Conservation (phyloP, 2,329 filamentous ascomycete species). For the Pseudonectria foliicola region DNA sequence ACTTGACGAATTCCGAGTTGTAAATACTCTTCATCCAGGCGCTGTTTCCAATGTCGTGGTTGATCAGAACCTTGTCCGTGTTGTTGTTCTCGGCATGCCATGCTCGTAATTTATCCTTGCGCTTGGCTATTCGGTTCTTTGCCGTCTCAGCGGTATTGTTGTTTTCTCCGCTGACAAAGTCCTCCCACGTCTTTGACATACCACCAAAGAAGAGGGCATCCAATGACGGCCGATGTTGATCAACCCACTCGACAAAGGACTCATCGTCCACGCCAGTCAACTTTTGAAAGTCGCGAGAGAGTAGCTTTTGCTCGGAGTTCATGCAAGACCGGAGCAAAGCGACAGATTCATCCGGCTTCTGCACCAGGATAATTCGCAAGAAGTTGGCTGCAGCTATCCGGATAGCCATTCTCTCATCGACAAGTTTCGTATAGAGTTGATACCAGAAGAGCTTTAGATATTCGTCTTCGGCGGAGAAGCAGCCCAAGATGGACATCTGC, state of each 20-base stretch:
- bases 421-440: constrained; percentile 81
- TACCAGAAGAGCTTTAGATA: constrained; percentile 86
- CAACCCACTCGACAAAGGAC: constrained; percentile 81
- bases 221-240: constrained; percentile 69
- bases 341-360: constrained; percentile 79
- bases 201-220: constrained; percentile 77
- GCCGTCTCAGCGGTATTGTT: constrained; percentile 69
- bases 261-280: constrained; percentile 85
- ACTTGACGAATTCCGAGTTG: constrained; percentile 82
- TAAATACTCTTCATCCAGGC: constrained; percentile 97
- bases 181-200: constrained; percentile 78
- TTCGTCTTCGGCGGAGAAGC: constrained; percentile 70
- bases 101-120: constrained; percentile 72
- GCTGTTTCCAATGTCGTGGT: constrained; percentile 80
- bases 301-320: constrained; percentile 59
- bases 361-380: constrained; percentile 86
- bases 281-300: constrained; percentile 73
- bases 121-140: constrained; percentile 60
- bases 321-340: constrained; percentile 66
- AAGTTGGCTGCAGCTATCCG: constrained; percentile 73
- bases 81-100: constrained; percentile 68
- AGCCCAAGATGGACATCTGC: constrained; percentile 83
- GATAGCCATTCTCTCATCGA: constrained; percentile 60
- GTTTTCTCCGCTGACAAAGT: constrained; percentile 80
- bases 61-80: constrained; percentile 64